Evolutionary conservation across 495 filamentous ascomycete genomes (phyloP), one percentile per base, ranked within the genome.

Genomic region (Tuber microsphaerosporum): DNA sequence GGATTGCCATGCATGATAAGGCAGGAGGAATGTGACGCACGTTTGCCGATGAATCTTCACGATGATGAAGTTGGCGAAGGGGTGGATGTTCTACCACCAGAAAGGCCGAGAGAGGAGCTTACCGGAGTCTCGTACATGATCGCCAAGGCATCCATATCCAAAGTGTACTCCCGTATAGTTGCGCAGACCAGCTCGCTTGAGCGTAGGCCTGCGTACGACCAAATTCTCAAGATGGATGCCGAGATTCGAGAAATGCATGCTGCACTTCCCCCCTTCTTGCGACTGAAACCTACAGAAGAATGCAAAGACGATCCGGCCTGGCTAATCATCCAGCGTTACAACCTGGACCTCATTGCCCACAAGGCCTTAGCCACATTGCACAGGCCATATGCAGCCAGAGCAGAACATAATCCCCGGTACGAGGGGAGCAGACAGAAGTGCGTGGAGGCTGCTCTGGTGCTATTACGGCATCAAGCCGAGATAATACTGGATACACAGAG

Each of bases 101-200:
- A 93, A 0, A 87, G 93, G 74, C 91, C 92, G 16, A 85, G 86
- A 48, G 87, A 88, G 31, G 94, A 97, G 83, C 89, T 92, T 10
- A 99, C 95, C 2, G 92, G 92, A 12, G 89, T 95, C 69, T 92
- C 91, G 3, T 97, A 93, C 84, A 89, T 97, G 89, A 96, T 97
- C 74, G 86, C 88, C 43, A 95, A 97, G 86, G 85, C 89, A 46
- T 90, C 88, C 42, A 83, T 97, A 61, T 85, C 89, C 65, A 86
- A 89, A 71, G 85, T 85, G 34, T 90, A 92, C 77, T 88, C 90
- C 48, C 86, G 86, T 17, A 88, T 92, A n/a, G 84, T 89, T 46
- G 87, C 90, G 73, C 83, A 86, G 74, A 73, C 77, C 44, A 82
- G 81, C 41, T 80, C 77, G 19, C 71, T 82, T 12, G 77, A 70